phyloP scores from a whole-genome alignment of 306 rosid species.

The Arachis stenosperma region DNA sequence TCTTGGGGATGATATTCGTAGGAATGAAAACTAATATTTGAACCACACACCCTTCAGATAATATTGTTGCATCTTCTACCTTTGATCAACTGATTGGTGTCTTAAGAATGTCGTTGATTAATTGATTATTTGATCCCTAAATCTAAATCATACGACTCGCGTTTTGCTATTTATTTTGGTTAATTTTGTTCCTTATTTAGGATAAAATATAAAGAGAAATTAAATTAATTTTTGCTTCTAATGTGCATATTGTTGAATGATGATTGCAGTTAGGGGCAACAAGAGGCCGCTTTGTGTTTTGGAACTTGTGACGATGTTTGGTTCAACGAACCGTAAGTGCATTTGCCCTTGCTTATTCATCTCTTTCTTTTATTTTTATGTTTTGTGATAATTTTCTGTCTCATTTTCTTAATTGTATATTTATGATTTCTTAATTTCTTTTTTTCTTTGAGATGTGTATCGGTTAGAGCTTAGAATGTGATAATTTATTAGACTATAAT shows the following conservation, averaged over 20 bases:
- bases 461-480: background rate
- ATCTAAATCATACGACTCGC: background rate
- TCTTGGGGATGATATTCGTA: too few relatives aligned
- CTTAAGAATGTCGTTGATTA: background rate
- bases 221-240: constrained; percentile 11
- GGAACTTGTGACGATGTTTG: constrained; percentile 58
- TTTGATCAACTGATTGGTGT: constrained; percentile 4
- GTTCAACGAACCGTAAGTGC: constrained; percentile 79
- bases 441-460: background rate
- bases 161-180: background rate
- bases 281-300: constrained; percentile 21
- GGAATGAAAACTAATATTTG: too few relatives aligned
- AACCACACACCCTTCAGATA: too few relatives aligned
- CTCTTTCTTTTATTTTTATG: background rate
- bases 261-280: constrained; percentile 33
- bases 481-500: constrained; percentile 6
- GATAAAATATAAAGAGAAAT: background rate
- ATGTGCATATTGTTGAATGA: constrained; percentile 5
- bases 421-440: background rate
- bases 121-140: background rate
- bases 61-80: background rate
- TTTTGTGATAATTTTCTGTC: background rate
- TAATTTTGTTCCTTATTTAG: background rate
- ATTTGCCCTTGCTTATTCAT: background rate
- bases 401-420: background rate